Evolutionary conservation across 176 grass and related monocot genomes (phyloP).

Genomic region (Triticum dicoccoides): DNA sequence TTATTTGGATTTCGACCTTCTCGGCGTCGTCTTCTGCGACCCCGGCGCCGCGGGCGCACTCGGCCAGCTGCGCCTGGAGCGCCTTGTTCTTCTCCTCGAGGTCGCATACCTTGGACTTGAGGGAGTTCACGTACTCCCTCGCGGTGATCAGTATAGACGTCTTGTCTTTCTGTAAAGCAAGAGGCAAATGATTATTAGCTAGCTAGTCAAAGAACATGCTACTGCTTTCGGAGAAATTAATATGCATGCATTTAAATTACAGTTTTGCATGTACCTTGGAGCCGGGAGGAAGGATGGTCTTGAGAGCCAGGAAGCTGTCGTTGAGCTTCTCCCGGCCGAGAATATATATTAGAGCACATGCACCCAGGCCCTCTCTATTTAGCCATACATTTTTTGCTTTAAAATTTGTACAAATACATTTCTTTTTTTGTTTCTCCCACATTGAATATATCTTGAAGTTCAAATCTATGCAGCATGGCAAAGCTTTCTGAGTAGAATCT

Average conservation of each 20-base stretch:
- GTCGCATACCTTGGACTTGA: slow-evolving; percentile 50
- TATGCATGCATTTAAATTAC: not conserved
- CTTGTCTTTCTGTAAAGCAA: slow-evolving; percentile 70
- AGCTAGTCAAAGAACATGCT: no score
- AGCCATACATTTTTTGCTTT: no score
- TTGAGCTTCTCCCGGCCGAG: slow-evolving; percentile 34
- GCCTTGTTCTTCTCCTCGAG: slow-evolving; percentile 75
- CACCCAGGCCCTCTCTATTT: no score
- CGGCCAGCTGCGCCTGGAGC: slow-evolving; percentile 40
- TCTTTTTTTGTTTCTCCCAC: no score
- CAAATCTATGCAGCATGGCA: no score
- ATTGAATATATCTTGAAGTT: no score
- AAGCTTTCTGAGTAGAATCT: no score
- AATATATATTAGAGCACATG: no score
- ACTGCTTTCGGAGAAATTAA: not conserved
- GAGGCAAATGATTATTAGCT: not conserved
- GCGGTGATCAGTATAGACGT: slow-evolving; percentile 73
- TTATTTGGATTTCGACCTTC: slow-evolving; percentile 50
- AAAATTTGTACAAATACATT: no score
- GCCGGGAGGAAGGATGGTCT: slow-evolving; percentile 55
- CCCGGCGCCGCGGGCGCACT: not conserved
- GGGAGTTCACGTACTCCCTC: slow-evolving; percentile 60
- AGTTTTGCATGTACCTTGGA: not conserved
- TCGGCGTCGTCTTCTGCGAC: not conserved
- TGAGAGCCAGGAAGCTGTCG: slow-evolving; percentile 77